Conservation (phyloP, 139 green algal genomes). For the Mesotaenium endlicherianum region DNA sequence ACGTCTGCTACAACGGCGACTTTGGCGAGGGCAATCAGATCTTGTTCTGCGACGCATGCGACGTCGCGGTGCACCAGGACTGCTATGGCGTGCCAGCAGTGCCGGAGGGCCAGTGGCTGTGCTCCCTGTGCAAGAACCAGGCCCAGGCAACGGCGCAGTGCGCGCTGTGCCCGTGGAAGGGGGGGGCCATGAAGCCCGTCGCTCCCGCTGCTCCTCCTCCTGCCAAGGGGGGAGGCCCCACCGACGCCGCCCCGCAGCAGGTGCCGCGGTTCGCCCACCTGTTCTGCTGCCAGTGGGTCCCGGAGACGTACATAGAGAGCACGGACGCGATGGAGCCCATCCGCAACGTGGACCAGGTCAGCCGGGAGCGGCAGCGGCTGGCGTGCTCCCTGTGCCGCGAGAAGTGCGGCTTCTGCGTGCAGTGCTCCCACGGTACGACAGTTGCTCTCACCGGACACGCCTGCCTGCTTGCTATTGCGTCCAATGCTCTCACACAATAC, state of each 20-base stretch:
- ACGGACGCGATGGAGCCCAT: conserved; percentile 53
- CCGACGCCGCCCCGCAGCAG: conserved; percentile 1
- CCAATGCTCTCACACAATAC: too few species aligned
- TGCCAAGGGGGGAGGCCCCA: conserved; percentile 39
- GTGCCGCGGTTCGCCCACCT: conserved; percentile 43
- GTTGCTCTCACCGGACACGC: not conserved
- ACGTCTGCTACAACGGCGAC: conserved; percentile 53
- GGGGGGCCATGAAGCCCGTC: conserved; percentile 48
- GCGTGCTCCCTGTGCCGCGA: conserved; percentile 49
- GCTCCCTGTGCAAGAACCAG: conserved; percentile 5
- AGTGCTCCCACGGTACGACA: conserved; percentile 50
- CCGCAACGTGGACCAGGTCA: conserved; percentile 37
- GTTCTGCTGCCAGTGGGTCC: conserved; percentile 59
- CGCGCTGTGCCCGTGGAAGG: conserved; percentile 28
- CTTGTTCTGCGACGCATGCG: conserved; percentile 56
- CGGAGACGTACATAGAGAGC: conserved; percentile 55
- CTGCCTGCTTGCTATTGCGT: not conserved
- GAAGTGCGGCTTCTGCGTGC: conserved; percentile 51
- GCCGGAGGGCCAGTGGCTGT: conserved; percentile 53
- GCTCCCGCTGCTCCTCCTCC: not conserved
- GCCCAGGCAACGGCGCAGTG: not conserved
- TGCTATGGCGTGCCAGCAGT: conserved; percentile 63
- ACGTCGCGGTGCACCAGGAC: conserved; percentile 54
- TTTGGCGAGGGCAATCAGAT: conserved; percentile 51
- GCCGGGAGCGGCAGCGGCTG: conserved; percentile 31